Percentiles rank a stretch among this genome's conserved stretches.
Evolutionary conservation across 2,329 filamentous ascomycete species (phyloP).

Genomic region (Orbilia oligospora): DNA sequence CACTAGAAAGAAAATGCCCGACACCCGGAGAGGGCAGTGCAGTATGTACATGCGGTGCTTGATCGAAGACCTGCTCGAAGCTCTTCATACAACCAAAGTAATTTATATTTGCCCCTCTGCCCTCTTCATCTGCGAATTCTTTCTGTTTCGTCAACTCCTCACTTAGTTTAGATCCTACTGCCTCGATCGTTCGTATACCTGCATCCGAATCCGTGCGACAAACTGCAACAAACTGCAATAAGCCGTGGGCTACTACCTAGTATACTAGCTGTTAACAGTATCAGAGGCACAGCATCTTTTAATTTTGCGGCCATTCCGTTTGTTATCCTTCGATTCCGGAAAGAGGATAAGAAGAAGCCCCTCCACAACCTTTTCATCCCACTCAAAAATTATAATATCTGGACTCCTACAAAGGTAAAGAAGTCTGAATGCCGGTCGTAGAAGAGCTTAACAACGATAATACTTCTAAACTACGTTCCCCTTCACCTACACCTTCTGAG

Average conservation of each 20-base stretch:
- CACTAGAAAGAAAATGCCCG: conserved; percentile 53
- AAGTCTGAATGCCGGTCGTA: conserved; percentile 60
- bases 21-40: conserved; percentile 22
- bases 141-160: conserved; percentile 55
- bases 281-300: conserved; percentile 34
- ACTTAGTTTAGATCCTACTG: conserved; percentile 23
- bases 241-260: conserved; percentile 29
- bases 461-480: conserved; percentile 24
- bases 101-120: conserved; percentile 57
- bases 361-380: background rate
- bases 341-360: conserved; percentile 33
- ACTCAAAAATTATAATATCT: conserved; percentile 12
- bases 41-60: background rate
- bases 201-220: conserved; percentile 46
- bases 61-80: conserved; percentile 20
- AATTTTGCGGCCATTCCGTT: conserved; percentile 3
- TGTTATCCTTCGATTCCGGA: conserved; percentile 23
- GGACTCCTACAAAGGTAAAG: conserved; percentile 32
- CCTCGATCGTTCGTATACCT: conserved; percentile 41
- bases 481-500: conserved; percentile 47
- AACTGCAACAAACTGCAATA: conserved; percentile 26
- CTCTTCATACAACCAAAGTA: background rate
- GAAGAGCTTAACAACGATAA: conserved; percentile 58
- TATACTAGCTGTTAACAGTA: conserved; percentile 4
- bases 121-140: conserved; percentile 19